Base-by-base conservation (phyloP, 345 rosid genomes). In the Camelina hispida region DNA sequence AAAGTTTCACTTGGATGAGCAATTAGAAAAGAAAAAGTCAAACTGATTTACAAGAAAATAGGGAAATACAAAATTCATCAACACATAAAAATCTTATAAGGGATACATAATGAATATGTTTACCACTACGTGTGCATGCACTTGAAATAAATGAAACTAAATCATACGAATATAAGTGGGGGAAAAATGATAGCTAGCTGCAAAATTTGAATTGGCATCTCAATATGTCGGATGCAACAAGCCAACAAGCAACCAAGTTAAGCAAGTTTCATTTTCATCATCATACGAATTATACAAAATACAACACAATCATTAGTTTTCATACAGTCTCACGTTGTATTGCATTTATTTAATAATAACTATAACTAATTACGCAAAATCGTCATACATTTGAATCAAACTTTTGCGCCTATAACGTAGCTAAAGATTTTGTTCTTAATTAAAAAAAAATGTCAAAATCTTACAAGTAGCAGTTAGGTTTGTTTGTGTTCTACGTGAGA, bases 101-200 rank as follows among this genome's bases (percentile, higher is more conserved):
- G 80, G 57, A 71, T 60, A 66, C 52, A 44, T 52, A 72, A 78
- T 72, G 81, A 66, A 66, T 66, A 78, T 78, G 81, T 78, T 72
- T 72, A 78, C 81, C 81, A 78, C 77, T 78, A 67, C 77, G 73
- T 72, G 81, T 78, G 81, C 77, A 78, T 72, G 73, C 68, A 72
- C 53, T 43, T 67, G 62, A 58, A 43, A 40, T 5, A 34, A 23
- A 18, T 44, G 50, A 52, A 51, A 37, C 0, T 18, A 15, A 18
- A 57, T 46, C 44, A 70, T 44, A 58, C 20, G 23, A 46, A 69
- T 9, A 59, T 43, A 57, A 32, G 53, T 58, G 52, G 46, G 43
- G 9, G 30, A 9, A 68, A 66, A 58, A 72, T 78, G 53, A 78
- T 72, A 78, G 58, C 40, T 50, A 68, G 17, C 35, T 69, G 55